Conservation (phyloP, 352 stramenopile species). For the Phytophthora boehmeriae region DNA sequence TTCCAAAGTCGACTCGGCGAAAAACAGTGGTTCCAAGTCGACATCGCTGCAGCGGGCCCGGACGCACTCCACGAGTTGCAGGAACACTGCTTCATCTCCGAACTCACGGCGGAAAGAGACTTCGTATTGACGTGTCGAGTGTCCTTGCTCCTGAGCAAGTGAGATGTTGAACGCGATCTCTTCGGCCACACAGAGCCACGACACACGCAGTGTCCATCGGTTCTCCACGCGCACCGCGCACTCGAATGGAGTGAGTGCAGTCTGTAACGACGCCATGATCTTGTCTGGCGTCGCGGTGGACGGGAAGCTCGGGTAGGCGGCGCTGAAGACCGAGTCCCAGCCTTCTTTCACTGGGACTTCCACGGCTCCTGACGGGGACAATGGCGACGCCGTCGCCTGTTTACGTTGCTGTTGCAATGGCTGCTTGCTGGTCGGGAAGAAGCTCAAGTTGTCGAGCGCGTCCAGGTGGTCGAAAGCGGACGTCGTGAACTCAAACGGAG, state of each 20-base stretch:
- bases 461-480: slow-evolving; percentile 21
- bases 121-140: slow-evolving; percentile 40
- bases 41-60: slow-evolving; percentile 59
- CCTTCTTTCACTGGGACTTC: slow-evolving; percentile 61
- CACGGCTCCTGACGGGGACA: slow-evolving; percentile 55
- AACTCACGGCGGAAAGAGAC: slow-evolving; percentile 59
- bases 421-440: slow-evolving; percentile 16
- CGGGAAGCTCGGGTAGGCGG: slow-evolving; percentile 60
- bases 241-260: slow-evolving; percentile 46
- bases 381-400: slow-evolving; percentile 35
- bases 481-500: slow-evolving; percentile 49
- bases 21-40: slow-evolving; percentile 62
- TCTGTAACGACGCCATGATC: slow-evolving; percentile 61
- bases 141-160: slow-evolving; percentile 45
- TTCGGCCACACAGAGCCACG: slow-evolving; percentile 70
- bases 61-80: slow-evolving; percentile 57
- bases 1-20: slow-evolving; percentile 54
- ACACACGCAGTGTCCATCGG: slow-evolving; percentile 52
- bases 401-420: slow-evolving; percentile 6
- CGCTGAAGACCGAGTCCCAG: slow-evolving; percentile 46
- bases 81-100: slow-evolving; percentile 65
- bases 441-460: slow-evolving; percentile 25
- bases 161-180: slow-evolving; percentile 64
- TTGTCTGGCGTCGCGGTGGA: slow-evolving; percentile 40
- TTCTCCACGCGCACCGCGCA: slow-evolving; percentile 44